Conservation (phyloP, 768 basidiomycete genomes). For the Lactifluus pinguis region DNA sequence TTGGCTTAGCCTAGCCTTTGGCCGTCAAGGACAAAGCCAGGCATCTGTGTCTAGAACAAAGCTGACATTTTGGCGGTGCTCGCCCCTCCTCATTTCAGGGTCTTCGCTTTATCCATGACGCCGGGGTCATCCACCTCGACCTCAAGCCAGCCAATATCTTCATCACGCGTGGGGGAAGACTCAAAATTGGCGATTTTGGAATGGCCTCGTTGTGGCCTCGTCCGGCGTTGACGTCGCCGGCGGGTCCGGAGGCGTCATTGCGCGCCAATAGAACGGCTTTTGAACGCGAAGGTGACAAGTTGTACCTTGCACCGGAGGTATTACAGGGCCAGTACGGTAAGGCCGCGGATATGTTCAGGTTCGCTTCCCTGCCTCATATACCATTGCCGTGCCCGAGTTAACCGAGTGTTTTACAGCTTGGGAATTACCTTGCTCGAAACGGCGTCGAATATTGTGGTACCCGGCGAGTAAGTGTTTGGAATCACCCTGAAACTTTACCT, state of each 20-base stretch:
- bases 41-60: slow-evolving; percentile 1
- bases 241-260: slow-evolving; percentile 11
- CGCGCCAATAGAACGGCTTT: slow-evolving; percentile 38
- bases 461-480: slow-evolving; percentile 74
- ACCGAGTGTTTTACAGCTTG: slow-evolving; percentile 43
- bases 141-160: slow-evolving; percentile 97
- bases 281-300: slow-evolving; percentile 94
- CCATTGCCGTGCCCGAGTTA: neutral
- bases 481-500: slow-evolving; percentile 1
- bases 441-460: slow-evolving; percentile 91
- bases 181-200: slow-evolving; percentile 98
- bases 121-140: slow-evolving; percentile 89
- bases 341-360: slow-evolving; percentile 97
- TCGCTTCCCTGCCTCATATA: neutral
- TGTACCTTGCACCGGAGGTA: slow-evolving; percentile 95
- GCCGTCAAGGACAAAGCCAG: neutral
- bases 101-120: slow-evolving; percentile 79
- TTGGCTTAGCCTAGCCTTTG: slow-evolving; percentile 20
- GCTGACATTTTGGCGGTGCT: slow-evolving; percentile 20
- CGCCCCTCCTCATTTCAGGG: slow-evolving; percentile 39
- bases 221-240: slow-evolving; percentile 26
- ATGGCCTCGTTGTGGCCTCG: slow-evolving; percentile 95
- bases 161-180: slow-evolving; percentile 73
- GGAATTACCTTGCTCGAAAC: slow-evolving; percentile 96
- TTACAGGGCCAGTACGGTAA: slow-evolving; percentile 85